Percentiles rank a stretch among this genome's conserved stretches.
Conservation (phyloP, 441 rosid genomes). For the Jatropha multifida region DNA sequence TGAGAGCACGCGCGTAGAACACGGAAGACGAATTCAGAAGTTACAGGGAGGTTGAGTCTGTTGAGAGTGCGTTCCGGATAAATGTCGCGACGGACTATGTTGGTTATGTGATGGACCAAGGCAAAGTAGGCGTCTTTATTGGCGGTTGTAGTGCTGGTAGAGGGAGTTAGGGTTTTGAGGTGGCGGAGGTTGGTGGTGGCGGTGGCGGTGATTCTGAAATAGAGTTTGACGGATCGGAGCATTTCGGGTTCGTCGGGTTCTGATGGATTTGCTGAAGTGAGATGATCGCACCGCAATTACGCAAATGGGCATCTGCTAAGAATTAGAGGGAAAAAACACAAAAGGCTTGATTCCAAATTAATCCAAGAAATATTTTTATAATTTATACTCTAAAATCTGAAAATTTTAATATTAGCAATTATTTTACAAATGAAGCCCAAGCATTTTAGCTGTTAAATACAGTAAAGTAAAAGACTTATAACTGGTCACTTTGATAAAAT, state of each 20-base stretch:
- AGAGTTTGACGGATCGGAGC: slow-evolving; percentile 3
- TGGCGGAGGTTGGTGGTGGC: neutral
- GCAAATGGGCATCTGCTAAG: neutral
- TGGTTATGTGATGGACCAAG: slow-evolving; percentile 74
- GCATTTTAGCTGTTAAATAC: no score
- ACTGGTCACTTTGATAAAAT: no score
- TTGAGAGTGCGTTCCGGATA: slow-evolving; percentile 79
- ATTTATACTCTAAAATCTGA: no score
- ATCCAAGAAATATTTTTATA: no score
- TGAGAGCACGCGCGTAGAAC: slow-evolving; percentile 75
- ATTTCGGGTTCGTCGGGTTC: neutral
- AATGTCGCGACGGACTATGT: slow-evolving; percentile 74
- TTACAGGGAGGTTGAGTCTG: slow-evolving; percentile 52
- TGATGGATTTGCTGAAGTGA: neutral
- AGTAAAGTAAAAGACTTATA: no score
- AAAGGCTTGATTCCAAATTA: no score
- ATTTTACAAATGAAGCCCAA: no score
- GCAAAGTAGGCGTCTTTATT: slow-evolving; percentile 76
- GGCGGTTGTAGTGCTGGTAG: slow-evolving; percentile 14
- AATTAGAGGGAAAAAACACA: no score
- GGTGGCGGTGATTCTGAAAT: slow-evolving; percentile 3
- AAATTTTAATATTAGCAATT: no score
- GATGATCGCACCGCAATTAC: neutral
- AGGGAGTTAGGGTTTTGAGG: slow-evolving; percentile 6
- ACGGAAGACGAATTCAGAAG: slow-evolving; percentile 76